Conservation (phyloP, 208 protist genomes). For the Leishmania martiniquensis region DNA sequence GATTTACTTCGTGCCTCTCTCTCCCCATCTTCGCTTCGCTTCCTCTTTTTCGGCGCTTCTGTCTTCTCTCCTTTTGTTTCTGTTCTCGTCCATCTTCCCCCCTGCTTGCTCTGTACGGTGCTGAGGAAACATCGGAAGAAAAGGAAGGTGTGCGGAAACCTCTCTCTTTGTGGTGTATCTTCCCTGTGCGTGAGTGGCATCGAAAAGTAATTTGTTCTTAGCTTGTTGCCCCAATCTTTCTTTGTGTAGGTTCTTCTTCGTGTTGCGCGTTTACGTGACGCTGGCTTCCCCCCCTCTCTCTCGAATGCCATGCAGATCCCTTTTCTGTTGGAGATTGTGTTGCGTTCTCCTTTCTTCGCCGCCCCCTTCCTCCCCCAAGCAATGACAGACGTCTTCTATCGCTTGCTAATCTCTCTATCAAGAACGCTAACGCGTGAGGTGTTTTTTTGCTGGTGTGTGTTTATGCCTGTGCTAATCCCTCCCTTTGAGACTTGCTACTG, state of each 20-base stretch:
- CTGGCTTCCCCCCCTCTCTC: no score
- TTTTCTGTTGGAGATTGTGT: background rate
- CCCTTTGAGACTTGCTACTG: background rate
- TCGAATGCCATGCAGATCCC: background rate
- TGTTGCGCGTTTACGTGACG: background rate
- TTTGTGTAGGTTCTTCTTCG: background rate
- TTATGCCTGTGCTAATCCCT: background rate
- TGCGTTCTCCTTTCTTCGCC: background rate
- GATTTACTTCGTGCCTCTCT: background rate
- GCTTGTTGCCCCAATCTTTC: background rate
- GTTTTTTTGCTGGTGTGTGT: background rate
- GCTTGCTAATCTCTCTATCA: background rate
- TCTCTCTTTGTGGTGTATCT: background rate
- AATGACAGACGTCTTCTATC: background rate
- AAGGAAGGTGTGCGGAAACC: background rate
- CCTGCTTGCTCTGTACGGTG: background rate
- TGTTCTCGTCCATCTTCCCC: background rate
- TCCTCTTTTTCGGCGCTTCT: background rate
- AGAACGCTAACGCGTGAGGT: background rate
- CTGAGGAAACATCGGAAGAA: background rate
- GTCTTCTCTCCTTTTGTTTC: background rate
- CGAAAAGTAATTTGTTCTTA: background rate
- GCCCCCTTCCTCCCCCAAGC: background rate
- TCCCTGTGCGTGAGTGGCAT: background rate
- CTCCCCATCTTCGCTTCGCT: background rate